phyloP scores from a whole-genome alignment of 371 early-diverging fungal species.

The Actinomucor elegans region DNA sequence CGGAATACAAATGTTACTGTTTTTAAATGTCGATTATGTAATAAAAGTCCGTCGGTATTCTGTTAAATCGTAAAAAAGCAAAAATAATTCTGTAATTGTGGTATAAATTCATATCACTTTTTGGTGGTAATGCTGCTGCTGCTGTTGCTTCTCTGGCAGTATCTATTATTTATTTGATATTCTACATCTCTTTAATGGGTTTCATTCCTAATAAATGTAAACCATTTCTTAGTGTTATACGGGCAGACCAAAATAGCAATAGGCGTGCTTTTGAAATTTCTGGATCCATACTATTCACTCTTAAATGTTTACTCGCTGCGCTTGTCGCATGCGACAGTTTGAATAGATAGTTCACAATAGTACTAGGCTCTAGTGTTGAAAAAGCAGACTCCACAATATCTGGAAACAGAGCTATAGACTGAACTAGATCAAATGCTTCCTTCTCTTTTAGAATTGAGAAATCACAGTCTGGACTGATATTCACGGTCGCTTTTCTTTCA shows the following conservation, averaged over 20 bases:
- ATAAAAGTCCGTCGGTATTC: no score
- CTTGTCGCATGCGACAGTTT: conserved; percentile 81
- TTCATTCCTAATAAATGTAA: conserved; percentile 70
- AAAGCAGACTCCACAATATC: conserved; percentile 64
- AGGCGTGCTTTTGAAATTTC: conserved; percentile 80
- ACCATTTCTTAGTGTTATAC: conserved; percentile 78
- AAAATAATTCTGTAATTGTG: no score
- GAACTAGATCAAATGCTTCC: conserved; percentile 68
- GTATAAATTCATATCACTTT: no score
- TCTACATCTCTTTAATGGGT: conserved; percentile 87
- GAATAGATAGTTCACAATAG: conserved; percentile 88
- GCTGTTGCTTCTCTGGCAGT: no score
- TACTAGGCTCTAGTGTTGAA: conserved; percentile 81
- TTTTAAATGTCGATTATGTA: no score
- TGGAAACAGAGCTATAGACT: conserved; percentile 83
- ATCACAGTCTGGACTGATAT: conserved; percentile 26
- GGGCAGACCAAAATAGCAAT: conserved; percentile 72
- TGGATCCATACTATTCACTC: conserved; percentile 69
- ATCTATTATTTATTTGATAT: no score
- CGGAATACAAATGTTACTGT: no score
- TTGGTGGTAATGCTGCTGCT: no score
- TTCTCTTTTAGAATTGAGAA: conserved; percentile 65
- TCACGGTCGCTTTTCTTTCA: conserved; percentile 30
- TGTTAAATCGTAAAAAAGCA: no score
- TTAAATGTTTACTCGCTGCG: conserved; percentile 67